A percentile compares a stretch with the other conserved stretches of the same genome.
Evolutionary conservation across 2,329 filamentous ascomycete genomes (phyloP).

Genomic region (Aspergillus jensenii): DNA sequence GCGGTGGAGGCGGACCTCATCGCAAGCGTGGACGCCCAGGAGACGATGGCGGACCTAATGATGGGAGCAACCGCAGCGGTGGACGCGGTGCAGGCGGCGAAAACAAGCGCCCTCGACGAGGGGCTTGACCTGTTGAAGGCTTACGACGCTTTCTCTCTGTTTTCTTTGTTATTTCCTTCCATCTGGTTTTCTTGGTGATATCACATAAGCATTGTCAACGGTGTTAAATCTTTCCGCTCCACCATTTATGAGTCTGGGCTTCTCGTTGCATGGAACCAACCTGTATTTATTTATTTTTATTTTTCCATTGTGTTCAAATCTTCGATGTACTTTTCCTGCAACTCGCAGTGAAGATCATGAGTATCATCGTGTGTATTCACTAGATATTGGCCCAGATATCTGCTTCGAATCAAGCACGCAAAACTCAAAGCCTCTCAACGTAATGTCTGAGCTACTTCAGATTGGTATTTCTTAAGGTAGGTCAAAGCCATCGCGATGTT

Average conservation of each 20-base stretch:
- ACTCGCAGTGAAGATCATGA: neutral
- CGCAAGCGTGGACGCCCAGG: conserved; percentile 41
- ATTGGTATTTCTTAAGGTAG: too few species aligned
- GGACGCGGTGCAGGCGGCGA: conserved; percentile 38
- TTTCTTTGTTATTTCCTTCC: conserved; percentile 10
- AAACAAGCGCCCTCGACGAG: conserved; percentile 43
- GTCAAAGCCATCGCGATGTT: too few species aligned
- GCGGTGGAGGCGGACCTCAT: conserved; percentile 26
- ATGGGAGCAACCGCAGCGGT: conserved; percentile 33
- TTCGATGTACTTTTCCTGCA: neutral
- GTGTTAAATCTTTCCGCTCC: conserved; percentile 13
- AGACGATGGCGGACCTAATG: conserved; percentile 30
- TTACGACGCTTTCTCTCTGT: conserved; percentile 5
- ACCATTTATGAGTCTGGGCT: neutral
- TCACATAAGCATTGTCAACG: conserved; percentile 21
- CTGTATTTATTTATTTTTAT: conserved; percentile 10
- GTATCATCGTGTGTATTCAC: neutral
- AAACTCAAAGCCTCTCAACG: too few species aligned
- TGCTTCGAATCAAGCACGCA: neutral
- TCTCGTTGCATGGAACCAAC: conserved; percentile 4
- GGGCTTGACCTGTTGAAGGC: conserved; percentile 13
- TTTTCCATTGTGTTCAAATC: neutral
- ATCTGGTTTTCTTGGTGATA: conserved; percentile 16
- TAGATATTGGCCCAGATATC: neutral
- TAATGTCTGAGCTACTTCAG: too few species aligned